Percentiles rank a stretch among this genome's conserved stretches.
Conservation (phyloP, 1,284 basidiomycete genomes). For the Irpex sp. region DNA sequence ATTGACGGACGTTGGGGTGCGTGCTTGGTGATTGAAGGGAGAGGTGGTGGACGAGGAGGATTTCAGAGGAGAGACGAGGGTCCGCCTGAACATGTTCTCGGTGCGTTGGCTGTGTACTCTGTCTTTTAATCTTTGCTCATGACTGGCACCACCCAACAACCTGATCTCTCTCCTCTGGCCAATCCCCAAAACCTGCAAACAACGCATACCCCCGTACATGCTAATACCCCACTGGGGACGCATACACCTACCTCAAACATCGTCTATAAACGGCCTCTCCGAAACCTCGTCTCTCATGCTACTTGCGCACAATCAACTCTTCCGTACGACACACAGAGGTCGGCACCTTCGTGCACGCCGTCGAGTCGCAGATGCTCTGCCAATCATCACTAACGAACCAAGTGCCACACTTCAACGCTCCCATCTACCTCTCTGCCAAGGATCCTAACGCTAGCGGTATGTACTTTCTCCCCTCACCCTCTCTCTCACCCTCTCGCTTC, state of each 20-base stretch:
- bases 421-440: constrained; percentile 98
- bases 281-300: not conserved
- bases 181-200: too few relatives aligned
- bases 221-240: too few relatives aligned
- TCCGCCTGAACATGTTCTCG: constrained; percentile 81
- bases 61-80: constrained; percentile 70
- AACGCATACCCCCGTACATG: too few relatives aligned
- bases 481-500: not conserved
- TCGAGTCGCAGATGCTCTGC: constrained; percentile 99
- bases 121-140: not conserved
- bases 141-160: not conserved
- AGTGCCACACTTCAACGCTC: constrained; percentile 99
- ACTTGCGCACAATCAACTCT: not conserved
- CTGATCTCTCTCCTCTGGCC: not conserved
- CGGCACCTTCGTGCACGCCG: constrained; percentile 88
- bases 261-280: not conserved
- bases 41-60: constrained; percentile 29
- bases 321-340: constrained; percentile 51
- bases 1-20: constrained; percentile 1
- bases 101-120: constrained; percentile 30
- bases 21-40: constrained; percentile 3
- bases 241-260: constrained; percentile 1
- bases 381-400: constrained; percentile 80
- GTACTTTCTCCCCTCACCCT: not conserved
- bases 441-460: not conserved